Base-by-base conservation (phyloP, 805 yeast species). In the Helenozyma baotianmanensis region DNA sequence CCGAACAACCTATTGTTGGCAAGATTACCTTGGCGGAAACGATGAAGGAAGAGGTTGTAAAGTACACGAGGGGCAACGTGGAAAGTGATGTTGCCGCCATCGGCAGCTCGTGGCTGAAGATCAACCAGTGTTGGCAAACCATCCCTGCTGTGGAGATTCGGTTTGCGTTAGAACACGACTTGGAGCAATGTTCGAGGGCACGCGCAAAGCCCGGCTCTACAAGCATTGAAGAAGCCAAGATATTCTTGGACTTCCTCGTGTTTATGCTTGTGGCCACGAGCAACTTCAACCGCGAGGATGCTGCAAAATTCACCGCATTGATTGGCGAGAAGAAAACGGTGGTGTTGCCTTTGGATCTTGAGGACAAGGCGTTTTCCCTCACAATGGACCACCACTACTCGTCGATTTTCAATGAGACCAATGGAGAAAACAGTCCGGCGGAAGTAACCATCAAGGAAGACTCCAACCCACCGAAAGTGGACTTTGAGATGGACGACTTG, bases 401-500 rank as follows among this genome's bases (percentile, higher is more conserved):
- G 21, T 31, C 42, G 3, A 35, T 44, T 2, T 45, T 45, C 30
- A 38, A 43, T 21, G 45, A 36, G 22, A 30, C 35, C 9, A 6
- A 11, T n/a, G 14, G 25, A 19, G 23, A 14, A 22, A 29, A 22
- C 22, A 30, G 32, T n/a, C 30, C 25, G 9, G 19, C 25, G 21
- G n/a, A 12, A 7, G 23, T 6, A 22, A 25, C 27, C 10, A 11
- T 27, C 7, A 21, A 32, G 4, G 36, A 27, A 6, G 39, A 35
- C 3, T n/a, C n/a, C n/a, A 14, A 16, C n/a, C 32, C 34, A 7
- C 19, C 34, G 13, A 36, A 33, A 13, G 41, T 35, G 9, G 43
- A 39, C 15, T 42, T 39, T 18, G 50, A 39, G n/a, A 46, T 45
- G 41, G 48, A 41, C 26, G 50, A 42, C 25, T 30, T 46, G 18